These are phyloP conservation scores for Wallacemonas sp. DNA, from an alignment of 208 protist genomes.

Conservation along the genomic window DNA sequence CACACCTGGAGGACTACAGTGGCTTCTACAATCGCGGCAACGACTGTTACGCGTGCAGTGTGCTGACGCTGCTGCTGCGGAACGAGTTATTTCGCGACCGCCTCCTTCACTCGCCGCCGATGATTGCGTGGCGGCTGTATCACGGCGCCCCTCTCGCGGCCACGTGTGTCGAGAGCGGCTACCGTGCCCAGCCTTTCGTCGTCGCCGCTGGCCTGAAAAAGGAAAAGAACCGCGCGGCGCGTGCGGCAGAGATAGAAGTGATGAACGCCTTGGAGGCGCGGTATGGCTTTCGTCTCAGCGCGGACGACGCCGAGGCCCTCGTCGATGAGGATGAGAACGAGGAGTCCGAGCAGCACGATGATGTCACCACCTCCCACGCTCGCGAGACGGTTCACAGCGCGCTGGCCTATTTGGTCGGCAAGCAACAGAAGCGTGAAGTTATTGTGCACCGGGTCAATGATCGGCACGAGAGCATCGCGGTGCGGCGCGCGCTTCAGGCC, in stretches of 20 bases:
- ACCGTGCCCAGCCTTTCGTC: too few species aligned
- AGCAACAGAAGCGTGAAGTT: slow-evolving; percentile 21
- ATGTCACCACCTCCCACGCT: neutral
- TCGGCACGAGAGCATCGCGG: neutral
- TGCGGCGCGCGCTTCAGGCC: neutral
- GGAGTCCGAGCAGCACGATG: neutral
- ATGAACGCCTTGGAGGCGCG: slow-evolving; percentile 6
- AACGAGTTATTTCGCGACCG: slow-evolving; percentile 47
- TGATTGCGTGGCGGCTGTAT: slow-evolving; percentile 10
- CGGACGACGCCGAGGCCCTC: slow-evolving; percentile 5
- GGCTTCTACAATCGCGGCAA: slow-evolving; percentile 79
- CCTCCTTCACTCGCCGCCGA: slow-evolving; percentile 33
- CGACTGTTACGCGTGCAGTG: slow-evolving; percentile 86
- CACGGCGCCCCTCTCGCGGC: neutral
- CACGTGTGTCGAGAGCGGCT: slow-evolving; percentile 6
- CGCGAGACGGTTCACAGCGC: slow-evolving; percentile 29
- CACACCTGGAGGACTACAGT: slow-evolving; percentile 41
- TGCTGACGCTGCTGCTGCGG: slow-evolving; percentile 74
- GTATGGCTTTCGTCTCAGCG: slow-evolving; percentile 10
- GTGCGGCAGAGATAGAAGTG: neutral
- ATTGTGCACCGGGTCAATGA: slow-evolving; percentile 1
- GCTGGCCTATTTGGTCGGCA: slow-evolving; percentile 18
- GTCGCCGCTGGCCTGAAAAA: neutral
- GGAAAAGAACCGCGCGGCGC: neutral
- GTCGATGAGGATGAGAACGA: slow-evolving; percentile 3